These are phyloP conservation scores for Neoboletus magnificus DNA, from an alignment of 768 basidiomycete genomes.

Conservation along the genomic window DNA sequence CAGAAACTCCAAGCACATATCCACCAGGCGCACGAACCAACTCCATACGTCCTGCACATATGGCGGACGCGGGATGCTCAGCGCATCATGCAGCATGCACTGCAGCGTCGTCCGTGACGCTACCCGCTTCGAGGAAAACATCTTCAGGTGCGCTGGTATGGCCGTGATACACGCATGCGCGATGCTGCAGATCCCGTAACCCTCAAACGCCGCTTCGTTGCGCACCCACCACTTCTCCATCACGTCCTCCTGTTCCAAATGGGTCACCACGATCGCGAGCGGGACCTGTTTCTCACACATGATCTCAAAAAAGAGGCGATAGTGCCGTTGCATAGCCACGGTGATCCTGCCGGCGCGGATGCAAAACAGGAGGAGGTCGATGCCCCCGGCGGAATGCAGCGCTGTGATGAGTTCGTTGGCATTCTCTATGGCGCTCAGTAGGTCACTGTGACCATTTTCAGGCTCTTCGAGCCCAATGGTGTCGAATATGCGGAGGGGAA, in stretches of 20 bases:
- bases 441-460: background rate
- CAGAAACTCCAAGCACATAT: background rate
- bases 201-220: background rate
- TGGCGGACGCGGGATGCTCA: background rate
- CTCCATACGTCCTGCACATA: background rate
- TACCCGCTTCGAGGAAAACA: background rate
- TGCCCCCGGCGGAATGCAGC: background rate
- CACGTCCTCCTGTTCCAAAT: background rate
- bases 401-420: background rate
- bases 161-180: background rate
- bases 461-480: slow-evolving; percentile 1
- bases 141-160: background rate
- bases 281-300: background rate
- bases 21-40: background rate
- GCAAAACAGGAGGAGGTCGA: background rate
- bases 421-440: background rate
- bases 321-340: background rate
- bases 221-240: background rate
- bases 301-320: background rate
- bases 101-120: background rate
- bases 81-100: background rate
- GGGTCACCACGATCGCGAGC: background rate
- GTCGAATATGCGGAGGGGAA: background rate
- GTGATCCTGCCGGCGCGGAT: background rate
- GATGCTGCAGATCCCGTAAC: background rate